These are phyloP conservation scores for Corinectria fuckeliana DNA, from an alignment of 2,329 filamentous ascomycete genomes.

Conservation along the genomic window DNA sequence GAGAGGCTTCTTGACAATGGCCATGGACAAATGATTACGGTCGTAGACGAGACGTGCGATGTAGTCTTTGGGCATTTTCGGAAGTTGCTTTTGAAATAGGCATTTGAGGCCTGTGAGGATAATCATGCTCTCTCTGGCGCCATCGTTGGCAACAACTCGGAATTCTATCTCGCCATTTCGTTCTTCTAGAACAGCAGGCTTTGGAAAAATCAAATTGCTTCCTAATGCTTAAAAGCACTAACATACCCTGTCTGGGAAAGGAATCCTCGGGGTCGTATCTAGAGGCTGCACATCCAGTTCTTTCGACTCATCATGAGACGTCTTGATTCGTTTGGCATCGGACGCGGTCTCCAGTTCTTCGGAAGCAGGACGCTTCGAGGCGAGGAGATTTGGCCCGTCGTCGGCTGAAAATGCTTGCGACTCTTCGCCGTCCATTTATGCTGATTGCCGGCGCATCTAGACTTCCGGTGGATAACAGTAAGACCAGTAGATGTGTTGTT, in stretches of 20 bases:
- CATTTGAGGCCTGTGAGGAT: constrained; percentile 96
- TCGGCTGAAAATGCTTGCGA: background rate
- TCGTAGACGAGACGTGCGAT: constrained; percentile 98
- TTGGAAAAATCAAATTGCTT: no score
- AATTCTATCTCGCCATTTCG: constrained; percentile 95
- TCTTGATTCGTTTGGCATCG: background rate
- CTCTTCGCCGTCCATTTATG: background rate
- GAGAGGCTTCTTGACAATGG: constrained; percentile 94
- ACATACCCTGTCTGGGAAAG: no score
- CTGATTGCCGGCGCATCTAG: background rate
- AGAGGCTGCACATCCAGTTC: no score
- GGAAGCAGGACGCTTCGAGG: background rate
- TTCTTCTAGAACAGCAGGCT: constrained; percentile 82
- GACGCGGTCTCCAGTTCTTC: background rate
- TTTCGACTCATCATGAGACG: background rate
- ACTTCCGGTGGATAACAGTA: background rate
- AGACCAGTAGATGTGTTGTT: no score
- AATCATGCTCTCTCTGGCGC: constrained; percentile 83
- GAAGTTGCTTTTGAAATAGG: constrained; percentile 97
- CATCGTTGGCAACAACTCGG: constrained; percentile 96
- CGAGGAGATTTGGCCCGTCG: background rate
- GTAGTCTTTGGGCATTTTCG: constrained; percentile 99
- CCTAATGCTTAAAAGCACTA: no score
- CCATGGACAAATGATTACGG: constrained; percentile 92
- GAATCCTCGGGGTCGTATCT: background rate